Conservation (phyloP, 2,329 filamentous ascomycete species). For the Arthrobotrys conoides region DNA sequence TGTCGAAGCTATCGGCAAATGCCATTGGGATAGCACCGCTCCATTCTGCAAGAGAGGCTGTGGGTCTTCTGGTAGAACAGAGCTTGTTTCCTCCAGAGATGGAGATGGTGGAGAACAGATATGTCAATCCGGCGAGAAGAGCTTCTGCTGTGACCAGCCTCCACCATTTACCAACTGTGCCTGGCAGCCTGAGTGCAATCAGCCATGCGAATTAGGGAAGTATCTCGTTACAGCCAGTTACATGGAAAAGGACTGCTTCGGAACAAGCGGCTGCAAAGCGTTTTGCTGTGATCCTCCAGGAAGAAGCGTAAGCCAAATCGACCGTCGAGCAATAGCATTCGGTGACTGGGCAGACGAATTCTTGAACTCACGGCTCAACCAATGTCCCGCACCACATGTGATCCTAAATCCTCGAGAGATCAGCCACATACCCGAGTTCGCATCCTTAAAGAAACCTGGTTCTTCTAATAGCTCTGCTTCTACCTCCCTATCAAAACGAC, state of each 20-base stretch:
- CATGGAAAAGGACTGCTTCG: conserved; percentile 24
- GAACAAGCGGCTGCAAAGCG: conserved; percentile 21
- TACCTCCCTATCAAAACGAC: conserved; percentile 6
- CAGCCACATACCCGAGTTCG: conserved; percentile 5
- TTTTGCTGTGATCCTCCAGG: conserved; percentile 22
- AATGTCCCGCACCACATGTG: neutral
- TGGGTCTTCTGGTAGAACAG: conserved; percentile 19
- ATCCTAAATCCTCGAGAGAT: conserved; percentile 9
- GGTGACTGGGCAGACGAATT: conserved; percentile 18
- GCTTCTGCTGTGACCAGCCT: conserved; percentile 26
- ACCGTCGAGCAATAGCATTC: conserved; percentile 20
- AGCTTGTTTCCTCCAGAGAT: conserved; percentile 14
- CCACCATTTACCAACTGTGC: conserved; percentile 22
- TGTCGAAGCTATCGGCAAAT: conserved; percentile 20
- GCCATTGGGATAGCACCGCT: conserved; percentile 20
- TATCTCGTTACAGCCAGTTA: conserved; percentile 25
- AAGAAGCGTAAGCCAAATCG: conserved; percentile 21
- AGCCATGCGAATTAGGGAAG: conserved; percentile 4
- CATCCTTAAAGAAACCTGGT: neutral
- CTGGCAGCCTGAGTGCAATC: conserved; percentile 24
- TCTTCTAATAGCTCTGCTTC: neutral
- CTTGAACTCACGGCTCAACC: conserved; percentile 2
- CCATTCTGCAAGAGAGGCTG: conserved; percentile 22
- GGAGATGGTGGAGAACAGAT: conserved; percentile 24
- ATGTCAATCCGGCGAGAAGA: conserved; percentile 6